Conservation (phyloP, 805 yeast species). For the Saccharomycopsis schoenii region DNA sequence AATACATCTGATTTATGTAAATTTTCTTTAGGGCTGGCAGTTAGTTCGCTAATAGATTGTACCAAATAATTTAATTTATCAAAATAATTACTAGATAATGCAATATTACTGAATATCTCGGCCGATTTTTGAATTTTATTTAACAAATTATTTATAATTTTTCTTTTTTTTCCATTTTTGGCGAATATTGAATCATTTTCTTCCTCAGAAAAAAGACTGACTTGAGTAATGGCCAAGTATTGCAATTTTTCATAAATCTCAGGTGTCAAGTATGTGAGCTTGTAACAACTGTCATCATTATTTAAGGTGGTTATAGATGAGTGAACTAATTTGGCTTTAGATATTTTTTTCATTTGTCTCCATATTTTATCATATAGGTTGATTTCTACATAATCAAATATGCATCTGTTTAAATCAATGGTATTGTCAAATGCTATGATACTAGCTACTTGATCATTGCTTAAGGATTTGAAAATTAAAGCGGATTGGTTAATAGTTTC, state of each 20-base stretch:
- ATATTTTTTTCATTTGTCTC: conserved; percentile 32
- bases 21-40: conserved; percentile 23
- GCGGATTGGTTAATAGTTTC: conserved; percentile 24
- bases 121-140: conserved; percentile 42
- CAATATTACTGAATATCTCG: conserved; percentile 38
- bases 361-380: conserved; percentile 61
- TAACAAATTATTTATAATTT: conserved; percentile 25
- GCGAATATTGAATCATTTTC: conserved; percentile 14
- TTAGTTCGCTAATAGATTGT: conserved; percentile 42
- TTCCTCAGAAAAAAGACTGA: conserved; percentile 31
- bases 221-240: conserved; percentile 33
- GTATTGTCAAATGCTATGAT: neutral
- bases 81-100: conserved; percentile 36
- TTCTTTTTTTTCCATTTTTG: conserved; percentile 24
- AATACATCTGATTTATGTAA: neutral
- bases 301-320: neutral
- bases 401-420: conserved; percentile 38
- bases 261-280: conserved; percentile 1
- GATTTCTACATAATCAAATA: conserved; percentile 64
- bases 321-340: neutral
- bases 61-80: conserved; percentile 41
- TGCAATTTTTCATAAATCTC: conserved; percentile 23
- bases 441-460: conserved; percentile 12
- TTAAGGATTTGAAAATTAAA: conserved; percentile 23
- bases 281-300: neutral